These are phyloP conservation scores for Whalleya microplaca DNA, from an alignment of 2,329 filamentous ascomycete species.

Conservation along the genomic window DNA sequence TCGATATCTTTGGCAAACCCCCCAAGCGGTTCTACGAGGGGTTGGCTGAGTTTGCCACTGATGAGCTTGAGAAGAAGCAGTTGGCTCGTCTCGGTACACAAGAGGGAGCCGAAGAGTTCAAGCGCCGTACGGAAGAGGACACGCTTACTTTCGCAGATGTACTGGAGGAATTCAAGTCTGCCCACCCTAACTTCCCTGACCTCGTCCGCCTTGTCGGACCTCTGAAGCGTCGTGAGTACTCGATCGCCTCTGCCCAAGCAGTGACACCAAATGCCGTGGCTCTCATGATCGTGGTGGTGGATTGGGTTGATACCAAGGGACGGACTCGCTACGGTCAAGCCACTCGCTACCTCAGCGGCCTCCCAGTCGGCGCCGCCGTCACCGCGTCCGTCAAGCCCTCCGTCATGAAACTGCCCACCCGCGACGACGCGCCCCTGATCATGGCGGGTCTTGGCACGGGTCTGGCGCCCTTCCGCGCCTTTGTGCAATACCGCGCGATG, in stretches of 20 bases:
- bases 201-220: conserved; percentile 85
- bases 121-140: conserved; percentile 87
- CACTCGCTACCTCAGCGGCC: conserved; percentile 81
- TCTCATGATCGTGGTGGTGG: conserved; percentile 95
- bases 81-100: conserved; percentile 76
- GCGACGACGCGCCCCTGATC: conserved; percentile 89
- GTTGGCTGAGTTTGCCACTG: conserved; percentile 81
- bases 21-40: conserved; percentile 98
- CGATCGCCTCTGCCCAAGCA: conserved; percentile 96
- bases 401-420: conserved; percentile 95
- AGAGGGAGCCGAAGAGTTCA: conserved; percentile 87
- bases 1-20: conserved; percentile 95
- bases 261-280: conserved; percentile 89
- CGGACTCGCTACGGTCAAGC: conserved; percentile 92
- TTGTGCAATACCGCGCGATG: conserved; percentile 96
- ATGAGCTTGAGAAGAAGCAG: conserved; percentile 80
- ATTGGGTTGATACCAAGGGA: conserved; percentile 88
- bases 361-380: conserved; percentile 75
- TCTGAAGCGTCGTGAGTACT: conserved; percentile 97
- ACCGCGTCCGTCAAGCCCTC: conserved; percentile 96
- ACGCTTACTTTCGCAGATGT: conserved; percentile 90
- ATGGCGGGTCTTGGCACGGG: conserved; percentile 99
- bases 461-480: conserved; percentile 97
- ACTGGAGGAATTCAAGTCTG: conserved; percentile 85
- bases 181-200: conserved; percentile 85